These are phyloP conservation scores for Drechslerella dactyloides DNA, from an alignment of 2,329 filamentous ascomycete species.

Conservation along the genomic window DNA sequence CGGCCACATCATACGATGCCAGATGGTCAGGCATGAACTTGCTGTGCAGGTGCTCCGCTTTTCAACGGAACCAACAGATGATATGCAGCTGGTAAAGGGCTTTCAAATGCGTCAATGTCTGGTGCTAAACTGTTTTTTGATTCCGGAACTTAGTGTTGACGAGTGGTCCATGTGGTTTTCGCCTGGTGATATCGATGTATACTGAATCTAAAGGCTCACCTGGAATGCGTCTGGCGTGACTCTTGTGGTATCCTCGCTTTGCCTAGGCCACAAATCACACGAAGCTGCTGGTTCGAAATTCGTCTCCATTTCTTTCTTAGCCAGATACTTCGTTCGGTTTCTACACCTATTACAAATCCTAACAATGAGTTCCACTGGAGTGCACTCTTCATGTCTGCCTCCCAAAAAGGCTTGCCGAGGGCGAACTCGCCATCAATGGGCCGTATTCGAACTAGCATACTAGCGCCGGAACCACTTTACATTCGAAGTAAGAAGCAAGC, in stretches of 20 bases:
- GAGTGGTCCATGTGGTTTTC: no score
- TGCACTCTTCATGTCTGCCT: background rate
- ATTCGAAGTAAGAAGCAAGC: background rate
- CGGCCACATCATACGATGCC: slow-evolving; percentile 1
- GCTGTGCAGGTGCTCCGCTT: background rate
- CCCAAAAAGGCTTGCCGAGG: background rate
- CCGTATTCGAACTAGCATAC: background rate
- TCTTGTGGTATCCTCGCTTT: no score
- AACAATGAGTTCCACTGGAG: background rate
- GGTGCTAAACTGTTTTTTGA: no score
- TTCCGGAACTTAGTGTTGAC: no score
- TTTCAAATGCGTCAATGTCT: no score
- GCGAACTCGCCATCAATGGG: background rate
- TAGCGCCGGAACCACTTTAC: background rate
- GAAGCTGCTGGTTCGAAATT: no score
- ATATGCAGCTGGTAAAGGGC: background rate
- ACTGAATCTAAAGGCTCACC: no score
- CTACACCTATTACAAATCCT: background rate
- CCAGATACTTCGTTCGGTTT: no score
- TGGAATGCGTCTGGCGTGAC: no score
- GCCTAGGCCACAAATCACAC: no score
- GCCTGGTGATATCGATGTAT: no score
- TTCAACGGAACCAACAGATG: background rate
- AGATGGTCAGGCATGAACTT: background rate
- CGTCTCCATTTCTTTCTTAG: no score